Evolutionary conservation across 345 rosid genomes (phyloP), one percentile per base, ranked within the genome.

Genomic region (rapeseed (Brassica napus)): DNA sequence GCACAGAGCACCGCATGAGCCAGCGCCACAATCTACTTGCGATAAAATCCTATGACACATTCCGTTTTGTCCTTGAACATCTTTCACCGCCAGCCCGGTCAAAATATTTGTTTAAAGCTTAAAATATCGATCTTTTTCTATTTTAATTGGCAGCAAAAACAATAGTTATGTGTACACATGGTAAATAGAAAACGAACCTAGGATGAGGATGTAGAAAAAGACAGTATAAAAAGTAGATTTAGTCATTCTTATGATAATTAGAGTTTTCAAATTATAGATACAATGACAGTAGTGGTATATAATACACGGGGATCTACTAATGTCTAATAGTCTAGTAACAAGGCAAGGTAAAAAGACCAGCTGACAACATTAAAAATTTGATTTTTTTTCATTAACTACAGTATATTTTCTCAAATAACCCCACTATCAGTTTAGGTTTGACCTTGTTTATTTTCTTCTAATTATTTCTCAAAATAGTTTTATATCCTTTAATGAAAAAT

Each of bases 1-100:
- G 30, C 78, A 75, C 39, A 65, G 5, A 65, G 78, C 54, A 16
- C 60, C 57, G 39, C 78, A 74, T 8, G 55, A 18, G n/a, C 77
- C 77, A 52, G 0, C 4, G 57, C 72, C 72, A 65, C 78, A 75
- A 24, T 54, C 72, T 5, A 5, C 2, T 16, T 57, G 14, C 3
- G 14, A 0, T 37, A 67, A 59, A 54, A 74, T 5, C 72, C 0
- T 2, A 1, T 65, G 57, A 24, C 78, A 75, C 2, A 2, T 18
- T n/a, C 57, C n/a, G 57, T n/a, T n/a, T 1, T 1, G 60, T 44
- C 80, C 74, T 77, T 60, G 2, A 61, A 21, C 63, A 54, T 69
- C 63, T 31, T 10, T 23, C 54, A 69, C 65, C 26, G 63, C 49
- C 54, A 61, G 1, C 23, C 69, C 74, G 69, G 24, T 61, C n/a